Base-by-base conservation (phyloP, 805 yeast genomes). In the Saturnispora kantuleensis region DNA sequence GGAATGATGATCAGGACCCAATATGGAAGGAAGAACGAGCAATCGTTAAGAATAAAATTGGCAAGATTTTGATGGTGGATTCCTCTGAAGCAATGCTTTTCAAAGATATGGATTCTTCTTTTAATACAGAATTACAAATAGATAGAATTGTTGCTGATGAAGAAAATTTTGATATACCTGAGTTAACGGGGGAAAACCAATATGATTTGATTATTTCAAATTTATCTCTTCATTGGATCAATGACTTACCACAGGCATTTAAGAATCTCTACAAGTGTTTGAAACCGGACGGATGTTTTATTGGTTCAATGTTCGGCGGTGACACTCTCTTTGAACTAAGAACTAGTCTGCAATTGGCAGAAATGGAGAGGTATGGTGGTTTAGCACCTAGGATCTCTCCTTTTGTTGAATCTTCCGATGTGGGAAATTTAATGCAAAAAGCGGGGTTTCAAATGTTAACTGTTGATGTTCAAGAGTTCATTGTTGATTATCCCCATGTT, bases 301-400 rank as follows among this genome's bases (percentile, higher is more conserved):
- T 86, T 70, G 94, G 84, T 2, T 74, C 87, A 17, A 73, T 86
- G 71, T 74, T 84, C 52, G 93, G 90, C 16, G 90, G 89, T 10
- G 95, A 86, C 56, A 81, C 94, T 1, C 62, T 86, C n/a, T 86
- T 77, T 55, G 95, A 86, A 59, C 68, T 86, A 48, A 70, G 95
- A 40, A 82, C 95, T 0, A 69, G 88, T 3, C 65, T 86, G 38
- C 95, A 86, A 60, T 64, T 86, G 46, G 94, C 95, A 0, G 95
- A 86, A 56, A 65, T 79, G 64, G 95, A 86, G 56, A 68, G 94
- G 41, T 67, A 63, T 38, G 93, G 94, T 9, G 88, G 95, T 2
- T 70, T 85, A 47, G 74, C 90, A 1, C 93, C 95, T 1, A 66
- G 95, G 33, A 74, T 86, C 4, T 80, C 89, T 5, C 95, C 95